Conservation (phyloP, 169 alveolate genomes). For the Plasmodium coatneyi region DNA sequence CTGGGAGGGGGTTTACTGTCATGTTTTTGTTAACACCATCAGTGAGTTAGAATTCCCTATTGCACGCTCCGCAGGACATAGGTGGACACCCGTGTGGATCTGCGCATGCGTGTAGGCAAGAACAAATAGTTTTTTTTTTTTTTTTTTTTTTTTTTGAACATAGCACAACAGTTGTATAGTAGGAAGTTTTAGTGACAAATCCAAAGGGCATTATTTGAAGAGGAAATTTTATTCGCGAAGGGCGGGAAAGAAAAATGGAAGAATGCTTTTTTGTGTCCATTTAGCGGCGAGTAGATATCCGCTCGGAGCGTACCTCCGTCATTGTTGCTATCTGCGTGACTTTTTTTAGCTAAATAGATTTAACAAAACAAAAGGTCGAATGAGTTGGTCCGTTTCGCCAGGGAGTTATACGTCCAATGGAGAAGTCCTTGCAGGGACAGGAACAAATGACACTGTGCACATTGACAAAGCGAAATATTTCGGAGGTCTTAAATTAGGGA, state of each 20-base stretch:
- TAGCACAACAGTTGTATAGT: not conserved
- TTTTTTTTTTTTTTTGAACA: not conserved
- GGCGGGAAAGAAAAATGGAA: not conserved
- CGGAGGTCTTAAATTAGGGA: conserved; percentile 12
- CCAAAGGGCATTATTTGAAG: not conserved
- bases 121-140: not conserved
- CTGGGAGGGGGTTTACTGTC: not conserved
- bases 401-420: not conserved
- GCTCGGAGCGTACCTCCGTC: not conserved
- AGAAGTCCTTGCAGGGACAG: not conserved
- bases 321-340: not conserved
- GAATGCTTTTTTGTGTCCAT: not conserved
- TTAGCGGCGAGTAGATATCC: not conserved
- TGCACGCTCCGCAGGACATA: not conserved
- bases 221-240: not conserved
- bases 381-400: not conserved
- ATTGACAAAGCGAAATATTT: conserved; percentile 6
- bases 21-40: conserved; percentile 1
- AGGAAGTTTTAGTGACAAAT: not conserved
- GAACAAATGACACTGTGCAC: not conserved
- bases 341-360: not conserved
- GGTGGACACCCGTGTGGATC: not conserved
- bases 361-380: not conserved
- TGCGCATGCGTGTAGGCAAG: not conserved
- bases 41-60: not conserved